Percentiles rank a stretch among this genome's conserved stretches.
These are phyloP conservation scores for Chaetomiaceae sp. DNA, from an alignment of 2,329 filamentous ascomycete species.

Conservation along the genomic window DNA sequence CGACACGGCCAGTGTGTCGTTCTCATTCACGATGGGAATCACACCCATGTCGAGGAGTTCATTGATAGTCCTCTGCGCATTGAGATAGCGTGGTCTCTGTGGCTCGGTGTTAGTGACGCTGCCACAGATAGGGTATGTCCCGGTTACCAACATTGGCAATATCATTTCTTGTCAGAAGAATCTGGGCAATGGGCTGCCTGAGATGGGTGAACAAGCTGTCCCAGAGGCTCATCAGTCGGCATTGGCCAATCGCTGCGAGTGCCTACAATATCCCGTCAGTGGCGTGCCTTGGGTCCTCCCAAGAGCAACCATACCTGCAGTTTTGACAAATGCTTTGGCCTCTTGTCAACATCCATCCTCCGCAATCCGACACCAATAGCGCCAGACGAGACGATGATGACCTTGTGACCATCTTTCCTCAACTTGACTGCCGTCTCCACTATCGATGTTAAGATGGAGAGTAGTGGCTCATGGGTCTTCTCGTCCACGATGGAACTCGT, in stretches of 20 bases:
- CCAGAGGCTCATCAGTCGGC: conserved; percentile 91
- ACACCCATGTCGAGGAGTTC: conserved; percentile 92
- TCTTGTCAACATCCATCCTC: conserved; percentile 80
- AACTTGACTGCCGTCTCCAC: conserved; percentile 90
- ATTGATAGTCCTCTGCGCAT: conserved; percentile 91
- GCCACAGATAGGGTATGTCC: neutral
- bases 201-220: conserved; percentile 86
- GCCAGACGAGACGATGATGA: conserved; percentile 94
- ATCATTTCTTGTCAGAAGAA: conserved; percentile 89
- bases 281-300: no score
- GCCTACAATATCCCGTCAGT: no score
- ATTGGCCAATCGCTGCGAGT: conserved; percentile 92
- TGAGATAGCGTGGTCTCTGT: conserved; percentile 85
- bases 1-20: conserved; percentile 91
- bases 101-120: neutral
- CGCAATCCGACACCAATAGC: conserved; percentile 91
- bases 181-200: conserved; percentile 87
- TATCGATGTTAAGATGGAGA: conserved; percentile 86
- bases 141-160: conserved; percentile 73
- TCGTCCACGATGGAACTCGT: conserved; percentile 99
- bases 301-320: conserved; percentile 58
- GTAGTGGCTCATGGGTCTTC: conserved; percentile 84
- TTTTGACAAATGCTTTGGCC: conserved; percentile 85
- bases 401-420: conserved; percentile 84
- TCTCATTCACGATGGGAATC: conserved; percentile 98